phyloP scores from a whole-genome alignment of 495 filamentous ascomycete genomes.

The Penicillium lividum region DNA sequence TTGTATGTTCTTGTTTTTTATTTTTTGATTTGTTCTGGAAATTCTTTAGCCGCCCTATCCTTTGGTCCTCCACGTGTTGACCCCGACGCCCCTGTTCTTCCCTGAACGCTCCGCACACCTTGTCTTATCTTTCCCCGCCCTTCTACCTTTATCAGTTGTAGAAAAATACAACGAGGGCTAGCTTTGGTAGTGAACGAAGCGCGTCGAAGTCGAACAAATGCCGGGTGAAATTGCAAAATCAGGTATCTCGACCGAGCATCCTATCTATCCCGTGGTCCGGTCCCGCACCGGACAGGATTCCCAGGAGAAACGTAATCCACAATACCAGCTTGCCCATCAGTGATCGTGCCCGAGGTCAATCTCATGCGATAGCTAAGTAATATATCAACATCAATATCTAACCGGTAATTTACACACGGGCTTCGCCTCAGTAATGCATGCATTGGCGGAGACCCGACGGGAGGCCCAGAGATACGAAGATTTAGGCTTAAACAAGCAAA shows the following conservation, averaged over 20 bases:
- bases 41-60: neutral
- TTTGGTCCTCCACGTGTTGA: too few species aligned
- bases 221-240: neutral
- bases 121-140: neutral
- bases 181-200: too few species aligned
- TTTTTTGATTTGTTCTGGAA: too few species aligned
- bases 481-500: neutral
- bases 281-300: neutral
- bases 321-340: neutral
- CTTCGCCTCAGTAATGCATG: neutral
- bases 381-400: neutral
- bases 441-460: neutral
- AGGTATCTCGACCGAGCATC: neutral
- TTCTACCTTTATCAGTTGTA: neutral
- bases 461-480: neutral
- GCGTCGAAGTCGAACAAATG: too few species aligned
- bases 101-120: neutral
- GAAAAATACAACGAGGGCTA: neutral
- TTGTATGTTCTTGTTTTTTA: neutral
- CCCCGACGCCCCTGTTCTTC: neutral
- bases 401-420: neutral
- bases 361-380: too few species aligned
- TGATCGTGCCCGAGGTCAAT: too few species aligned
- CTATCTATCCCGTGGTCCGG: neutral
- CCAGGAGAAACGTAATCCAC: neutral